Conservation (phyloP, 2,329 filamentous ascomycete species). For the Verticillium klebahnii region DNA sequence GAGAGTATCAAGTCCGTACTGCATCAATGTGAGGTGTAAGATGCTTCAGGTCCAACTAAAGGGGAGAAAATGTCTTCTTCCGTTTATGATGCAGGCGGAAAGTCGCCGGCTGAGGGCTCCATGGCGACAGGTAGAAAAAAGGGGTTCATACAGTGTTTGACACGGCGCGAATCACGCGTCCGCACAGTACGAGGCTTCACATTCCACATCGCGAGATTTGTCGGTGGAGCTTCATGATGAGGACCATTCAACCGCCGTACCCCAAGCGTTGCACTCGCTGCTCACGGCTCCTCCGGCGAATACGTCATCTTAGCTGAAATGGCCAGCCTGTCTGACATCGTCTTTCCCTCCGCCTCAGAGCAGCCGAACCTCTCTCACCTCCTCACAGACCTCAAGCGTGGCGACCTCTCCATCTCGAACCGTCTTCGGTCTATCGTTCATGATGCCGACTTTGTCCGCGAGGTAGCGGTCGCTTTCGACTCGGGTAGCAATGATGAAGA, state of each 20-base stretch:
- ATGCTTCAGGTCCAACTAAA: no score
- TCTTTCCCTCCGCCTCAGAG: slow-evolving; percentile 42
- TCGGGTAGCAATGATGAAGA: neutral
- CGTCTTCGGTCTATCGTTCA: slow-evolving; percentile 72
- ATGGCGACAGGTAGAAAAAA: no score
- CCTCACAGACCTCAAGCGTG: slow-evolving; percentile 68
- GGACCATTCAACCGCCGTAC: neutral
- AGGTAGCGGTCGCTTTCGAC: slow-evolving; percentile 48
- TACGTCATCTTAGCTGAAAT: neutral
- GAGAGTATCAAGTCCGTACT: no score
- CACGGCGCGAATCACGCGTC: no score
- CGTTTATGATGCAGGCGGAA: no score
- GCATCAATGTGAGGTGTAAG: no score
- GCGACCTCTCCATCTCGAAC: slow-evolving; percentile 74
- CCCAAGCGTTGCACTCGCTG: neutral
- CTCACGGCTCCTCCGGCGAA: neutral
- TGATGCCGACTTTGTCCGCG: slow-evolving; percentile 70
- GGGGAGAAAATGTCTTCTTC: no score
- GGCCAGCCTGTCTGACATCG: slow-evolving; percentile 32
- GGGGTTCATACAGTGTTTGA: no score
- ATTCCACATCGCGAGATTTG: neutral
- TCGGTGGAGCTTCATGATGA: neutral
- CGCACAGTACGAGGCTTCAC: no score
- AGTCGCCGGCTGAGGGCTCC: no score
- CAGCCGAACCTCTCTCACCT: slow-evolving; percentile 65